Conservation (phyloP, 2,329 filamentous ascomycete genomes). For the Penicillium sclerotiorum region DNA sequence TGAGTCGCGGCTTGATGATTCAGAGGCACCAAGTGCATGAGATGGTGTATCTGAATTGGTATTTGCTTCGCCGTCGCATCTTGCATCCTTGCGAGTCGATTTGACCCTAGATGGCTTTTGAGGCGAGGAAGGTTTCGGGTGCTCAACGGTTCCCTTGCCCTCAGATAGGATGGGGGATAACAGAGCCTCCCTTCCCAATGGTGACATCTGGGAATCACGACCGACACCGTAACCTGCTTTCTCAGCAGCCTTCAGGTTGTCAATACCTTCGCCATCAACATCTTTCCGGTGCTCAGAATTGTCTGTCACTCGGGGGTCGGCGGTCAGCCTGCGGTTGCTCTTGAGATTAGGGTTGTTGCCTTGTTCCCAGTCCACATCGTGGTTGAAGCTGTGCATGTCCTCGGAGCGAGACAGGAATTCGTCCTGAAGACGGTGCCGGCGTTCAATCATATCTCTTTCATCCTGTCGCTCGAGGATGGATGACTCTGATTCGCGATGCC, state of each 20-base stretch:
- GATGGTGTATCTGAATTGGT: conserved; percentile 27
- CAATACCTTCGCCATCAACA: conserved; percentile 74
- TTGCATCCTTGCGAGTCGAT: conserved; percentile 23
- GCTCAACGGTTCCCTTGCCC: conserved; percentile 61
- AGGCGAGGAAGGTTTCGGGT: conserved; percentile 51
- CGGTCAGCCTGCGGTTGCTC: conserved; percentile 56
- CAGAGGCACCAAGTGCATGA: conserved; percentile 61
- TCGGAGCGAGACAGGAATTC: conserved; percentile 61
- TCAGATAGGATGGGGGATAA: conserved; percentile 65
- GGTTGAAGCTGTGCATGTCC: conserved; percentile 70
- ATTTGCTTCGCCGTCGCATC: conserved; percentile 23
- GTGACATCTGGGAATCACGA: conserved; percentile 70
- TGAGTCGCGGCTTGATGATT: conserved; percentile 73
- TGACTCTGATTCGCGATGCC: conserved; percentile 32
- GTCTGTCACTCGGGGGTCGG: conserved; percentile 61
- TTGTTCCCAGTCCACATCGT: conserved; percentile 68
- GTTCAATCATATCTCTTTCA: conserved; percentile 46
- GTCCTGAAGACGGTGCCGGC: conserved; percentile 53
- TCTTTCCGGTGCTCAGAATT: conserved; percentile 70
- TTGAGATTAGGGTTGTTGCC: conserved; percentile 60
- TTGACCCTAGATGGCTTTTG: conserved; percentile 29
- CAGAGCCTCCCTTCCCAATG: conserved; percentile 70
- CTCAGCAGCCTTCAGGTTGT: conserved; percentile 72
- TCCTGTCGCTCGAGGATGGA: conserved; percentile 41
- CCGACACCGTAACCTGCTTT: conserved; percentile 63